Evolutionary conservation across 2,329 filamentous ascomycete genomes (phyloP).

Genomic region (Scedosporium dehoogii): DNA sequence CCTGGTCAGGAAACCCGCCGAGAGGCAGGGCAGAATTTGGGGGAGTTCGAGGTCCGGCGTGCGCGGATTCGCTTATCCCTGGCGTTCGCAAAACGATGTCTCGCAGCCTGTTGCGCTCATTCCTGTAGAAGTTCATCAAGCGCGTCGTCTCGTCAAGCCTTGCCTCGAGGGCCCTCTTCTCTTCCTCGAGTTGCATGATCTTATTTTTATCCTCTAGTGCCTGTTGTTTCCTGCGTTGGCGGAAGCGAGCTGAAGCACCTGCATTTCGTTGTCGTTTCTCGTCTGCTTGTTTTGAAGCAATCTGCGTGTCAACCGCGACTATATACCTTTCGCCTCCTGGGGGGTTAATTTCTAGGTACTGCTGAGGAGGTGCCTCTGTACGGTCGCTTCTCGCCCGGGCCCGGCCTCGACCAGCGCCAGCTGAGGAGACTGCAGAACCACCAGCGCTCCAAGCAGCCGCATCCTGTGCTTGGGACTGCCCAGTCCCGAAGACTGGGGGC

Average conservation of each 20-base stretch:
- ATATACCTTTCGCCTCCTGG: constrained; percentile 1
- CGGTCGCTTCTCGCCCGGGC: neutral
- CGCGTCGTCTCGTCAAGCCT: constrained; percentile 35
- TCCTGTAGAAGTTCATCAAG: constrained; percentile 63
- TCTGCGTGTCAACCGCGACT: constrained; percentile 8
- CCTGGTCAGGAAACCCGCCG: constrained; percentile 25
- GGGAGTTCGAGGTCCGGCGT: constrained; percentile 42
- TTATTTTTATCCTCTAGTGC: constrained; percentile 67
- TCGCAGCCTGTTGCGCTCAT: constrained; percentile 61
- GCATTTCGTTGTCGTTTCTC: constrained; percentile 82
- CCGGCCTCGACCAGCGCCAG: neutral
- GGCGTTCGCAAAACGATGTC: constrained; percentile 54
- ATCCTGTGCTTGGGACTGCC: neutral
- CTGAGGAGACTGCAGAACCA: neutral
- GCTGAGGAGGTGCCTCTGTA: neutral
- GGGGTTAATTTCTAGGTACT: neutral
- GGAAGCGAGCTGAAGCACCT: constrained; percentile 62
- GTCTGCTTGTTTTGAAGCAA: constrained; percentile 68
- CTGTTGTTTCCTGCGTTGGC: constrained; percentile 69
- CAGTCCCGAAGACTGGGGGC: neutral
- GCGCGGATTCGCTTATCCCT: constrained; percentile 16
- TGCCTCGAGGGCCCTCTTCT: neutral
- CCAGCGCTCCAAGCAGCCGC: neutral
- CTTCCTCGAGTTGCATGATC: constrained; percentile 5
- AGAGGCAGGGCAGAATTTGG: constrained; percentile 12